These are phyloP conservation scores for Mycena capillaripes DNA, from an alignment of 768 basidiomycete genomes.

Conservation along the genomic window DNA sequence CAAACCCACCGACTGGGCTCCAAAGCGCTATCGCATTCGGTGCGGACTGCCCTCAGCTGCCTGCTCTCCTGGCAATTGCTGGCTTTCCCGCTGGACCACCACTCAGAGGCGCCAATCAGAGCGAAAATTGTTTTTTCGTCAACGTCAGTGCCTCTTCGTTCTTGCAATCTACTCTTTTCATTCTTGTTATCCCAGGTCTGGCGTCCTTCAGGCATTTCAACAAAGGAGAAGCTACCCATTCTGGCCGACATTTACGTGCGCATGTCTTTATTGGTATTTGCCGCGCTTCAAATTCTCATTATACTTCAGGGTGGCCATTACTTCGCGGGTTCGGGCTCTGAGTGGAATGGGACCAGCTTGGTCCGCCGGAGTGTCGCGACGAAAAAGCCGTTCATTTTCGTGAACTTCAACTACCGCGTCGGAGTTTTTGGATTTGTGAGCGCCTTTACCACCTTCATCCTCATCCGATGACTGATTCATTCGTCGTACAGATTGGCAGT, in stretches of 20 bases:
- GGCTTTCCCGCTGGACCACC: constrained; percentile 5
- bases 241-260: too few relatives aligned
- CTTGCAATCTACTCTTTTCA: background rate
- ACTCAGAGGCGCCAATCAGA: constrained; percentile 9
- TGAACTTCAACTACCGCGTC: constrained; percentile 5
- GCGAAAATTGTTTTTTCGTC: constrained; percentile 17
- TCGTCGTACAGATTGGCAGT: constrained; percentile 10
- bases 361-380: constrained; percentile 14
- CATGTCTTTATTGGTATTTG: too few relatives aligned
- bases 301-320: constrained; percentile 2
- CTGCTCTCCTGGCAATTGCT: background rate
- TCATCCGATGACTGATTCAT: background rate
- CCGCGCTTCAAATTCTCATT: background rate
- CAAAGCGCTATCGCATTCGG: constrained; percentile 8
- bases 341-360: constrained; percentile 10
- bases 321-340: constrained; percentile 8
- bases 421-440: constrained; percentile 9
- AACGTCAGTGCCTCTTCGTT: background rate
- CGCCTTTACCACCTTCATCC: background rate
- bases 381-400: background rate
- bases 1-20: background rate
- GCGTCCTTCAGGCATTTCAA: too few relatives aligned
- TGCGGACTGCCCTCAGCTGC: constrained; percentile 16
- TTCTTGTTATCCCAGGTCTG: too few relatives aligned
- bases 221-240: too few relatives aligned